Evolutionary conservation across 2,329 filamentous ascomycete species (phyloP), one percentile per base, ranked within the genome.

Genomic region (Cercospora janseana): DNA sequence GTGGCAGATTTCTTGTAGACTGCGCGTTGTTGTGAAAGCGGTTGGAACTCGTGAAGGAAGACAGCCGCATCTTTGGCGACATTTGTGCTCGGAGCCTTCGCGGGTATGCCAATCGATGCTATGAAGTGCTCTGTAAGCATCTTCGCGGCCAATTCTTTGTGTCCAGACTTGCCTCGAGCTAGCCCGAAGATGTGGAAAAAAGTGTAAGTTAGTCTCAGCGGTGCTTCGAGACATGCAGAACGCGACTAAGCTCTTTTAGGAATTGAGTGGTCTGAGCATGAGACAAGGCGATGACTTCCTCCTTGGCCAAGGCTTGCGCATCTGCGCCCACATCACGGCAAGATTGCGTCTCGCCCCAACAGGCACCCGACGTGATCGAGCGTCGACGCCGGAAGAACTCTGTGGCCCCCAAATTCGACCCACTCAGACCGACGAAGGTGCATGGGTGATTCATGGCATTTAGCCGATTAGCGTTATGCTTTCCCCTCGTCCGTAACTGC

Each of bases 1-100:
- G 85, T 83, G 12, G 88, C 87, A 74, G 88, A 95, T 74, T 95
- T 97, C 78, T 96, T 97, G 78, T 93, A 91, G 40, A 85, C 80
- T 56, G 82, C 76, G 63, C 86, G 85, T 65, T 90, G 81, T n/a
- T 82, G 79, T 57, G 85, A 80, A 46, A 85, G 79, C 31, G 91
- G 91, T 62, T 89, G 86, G 61, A 90, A 79, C 56, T 89, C 84
- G 70, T 95, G 87, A 49, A 87, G 71, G 72, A 94, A 93, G 66
- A 97, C 89, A 62, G 88, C 89, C 42, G 89, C 85, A 72, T 96
- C 90, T 70, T 92, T 82, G 46, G 79, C 71, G 21, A 76, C 70
- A 45, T 76, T 71, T 26, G 75, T 75, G 1, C 75, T 70, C 16
- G 70, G 70, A 20, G 72, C 63, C 56, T 69, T 66, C 49, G 68